Evolutionary conservation across 2,329 filamentous ascomycete species (phyloP), one percentile per base, ranked within the genome.

Genomic region (Thielaviopsis cerberus): DNA sequence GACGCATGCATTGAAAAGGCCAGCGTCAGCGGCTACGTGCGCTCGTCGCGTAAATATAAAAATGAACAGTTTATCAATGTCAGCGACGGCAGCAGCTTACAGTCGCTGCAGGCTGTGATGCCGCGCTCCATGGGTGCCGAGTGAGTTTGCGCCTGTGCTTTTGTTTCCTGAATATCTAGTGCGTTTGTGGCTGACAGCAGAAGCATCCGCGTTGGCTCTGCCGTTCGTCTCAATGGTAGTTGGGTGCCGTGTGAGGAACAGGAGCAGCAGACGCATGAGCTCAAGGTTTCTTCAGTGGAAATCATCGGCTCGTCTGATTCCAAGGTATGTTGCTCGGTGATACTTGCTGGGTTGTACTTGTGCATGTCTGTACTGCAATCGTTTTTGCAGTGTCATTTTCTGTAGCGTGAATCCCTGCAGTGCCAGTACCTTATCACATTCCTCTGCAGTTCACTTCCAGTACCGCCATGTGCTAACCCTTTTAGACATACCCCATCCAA

Each of bases 31-130:
- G 91, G 90, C 61, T 91, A 85, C 72, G 77, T 96, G 58, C 81
- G 87, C 62, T 91, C 88, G 3, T 83, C 95, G 61, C 80, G 91
- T 62, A 86, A 88, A 68, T 89, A 94, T 74, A 94, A 96, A 69
- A 78, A 78, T 23, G 76, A 85, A 61, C 83, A 85, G 4, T 97
- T 98, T 71, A 84, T 90, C 56, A 80, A 88, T 61, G 75, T 97
- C 56, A 84, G 85, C 11, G 92, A 98, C 74, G 92, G 92, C 51
- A 94, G 89, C 13, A 88, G 86, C 50, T 74, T 87, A 63, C 75
- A 83, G 62, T 76, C 87, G 26, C 69, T 97, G 58, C 92, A 98
- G 72, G 88, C 85, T 52, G 81, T 95, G 53, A 73, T 95, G 64
- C 80, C 80, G 57, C 83, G 86, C 62, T 75, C 78, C 53, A 76